These are phyloP conservation scores for Tetragonia tetragonoides DNA, from an alignment of 148 eudicot species.

Conservation along the genomic window DNA sequence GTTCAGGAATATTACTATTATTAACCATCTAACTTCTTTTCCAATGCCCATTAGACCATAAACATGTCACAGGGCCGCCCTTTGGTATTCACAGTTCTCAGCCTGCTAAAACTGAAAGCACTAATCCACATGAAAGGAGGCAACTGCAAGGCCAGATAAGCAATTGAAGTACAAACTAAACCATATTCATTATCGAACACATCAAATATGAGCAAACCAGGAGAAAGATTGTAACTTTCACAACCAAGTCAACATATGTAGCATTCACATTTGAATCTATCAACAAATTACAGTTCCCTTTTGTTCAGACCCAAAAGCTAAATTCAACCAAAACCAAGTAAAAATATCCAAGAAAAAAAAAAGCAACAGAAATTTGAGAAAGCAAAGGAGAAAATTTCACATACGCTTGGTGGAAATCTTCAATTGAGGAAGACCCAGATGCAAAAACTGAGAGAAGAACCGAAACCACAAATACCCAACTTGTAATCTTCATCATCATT, in stretches of 20 bases:
- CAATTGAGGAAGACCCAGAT: conserved; percentile 48
- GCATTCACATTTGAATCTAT: not conserved
- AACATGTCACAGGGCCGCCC: not conserved
- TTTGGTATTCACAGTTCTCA: not conserved
- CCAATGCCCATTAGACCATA: too few relatives aligned
- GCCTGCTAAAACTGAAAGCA: not conserved
- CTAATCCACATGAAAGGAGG: not conserved
- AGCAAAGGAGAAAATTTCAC: conserved; percentile 21
- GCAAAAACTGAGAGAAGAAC: conserved; percentile 26
- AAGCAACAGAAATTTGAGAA: not conserved
- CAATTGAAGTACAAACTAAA: not conserved
- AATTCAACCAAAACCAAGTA: not conserved
- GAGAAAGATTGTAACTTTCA: too few relatives aligned
- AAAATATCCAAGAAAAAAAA: not conserved
- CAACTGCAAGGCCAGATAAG: not conserved
- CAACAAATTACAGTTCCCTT: not conserved
- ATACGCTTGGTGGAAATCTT: conserved; percentile 70
- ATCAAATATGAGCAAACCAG: not conserved
- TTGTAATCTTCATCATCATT: conserved; percentile 38
- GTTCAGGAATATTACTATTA: too few relatives aligned
- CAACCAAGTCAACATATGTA: not conserved
- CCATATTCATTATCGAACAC: not conserved
- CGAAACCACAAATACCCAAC: conserved; percentile 40
- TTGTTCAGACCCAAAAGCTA: too few relatives aligned
- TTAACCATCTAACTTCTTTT: too few relatives aligned